Evolutionary conservation across 371 early-diverging fungal genomes (phyloP), one percentile per base, ranked within the genome.

Genomic region (Saksenaea oblongispora): DNA sequence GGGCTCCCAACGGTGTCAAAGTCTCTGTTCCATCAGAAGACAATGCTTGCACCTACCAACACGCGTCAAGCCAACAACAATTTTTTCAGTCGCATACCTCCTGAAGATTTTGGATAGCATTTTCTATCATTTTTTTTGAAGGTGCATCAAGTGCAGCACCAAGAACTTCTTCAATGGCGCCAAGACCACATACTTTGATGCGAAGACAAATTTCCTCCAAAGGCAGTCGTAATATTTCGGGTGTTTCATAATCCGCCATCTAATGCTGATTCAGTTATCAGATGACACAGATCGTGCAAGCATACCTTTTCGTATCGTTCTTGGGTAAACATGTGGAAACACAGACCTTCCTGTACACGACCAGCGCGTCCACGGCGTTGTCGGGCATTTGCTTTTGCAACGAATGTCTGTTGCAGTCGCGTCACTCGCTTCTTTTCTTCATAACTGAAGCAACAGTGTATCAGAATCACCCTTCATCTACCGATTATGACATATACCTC

Each of bases 281-380:
- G 9, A n/a, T 22, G 9, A 47, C 24, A 22, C 7, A 10, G 11
- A n/a, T 47, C 1, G 54, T 7, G 35, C 15, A 60, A 28, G 42
- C 39, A 58, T 78, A 86, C 88, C 71, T 81, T 42, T 14, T 87
- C 81, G 64, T 75, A 90, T 7, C 71, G 75, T 7, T 79, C 51
- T 34, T 72, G 66, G 0, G 90, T 82, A 56, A 91, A 89, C 53
- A 95, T 59, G 63, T 90, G 89, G 63, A 88, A 93, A 41, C 92
- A 91, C 0, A 90, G 69, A 11, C 98, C 98, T 44, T 84, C 83
- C 58, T 87, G 90, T 2, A 93, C 91, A 54, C 99, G 78, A 26
- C 99, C 99, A 4, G 98, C 98, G 60, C 98, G 87, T 34, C 99
- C 99, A 4, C 89, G 76, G 36, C 99, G 83, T 76, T 99, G 99